Percentiles rank a stretch among this genome's conserved stretches.
These are phyloP conservation scores for Lachnellula arida DNA, from an alignment of 2,329 filamentous ascomycete species.

Conservation along the genomic window DNA sequence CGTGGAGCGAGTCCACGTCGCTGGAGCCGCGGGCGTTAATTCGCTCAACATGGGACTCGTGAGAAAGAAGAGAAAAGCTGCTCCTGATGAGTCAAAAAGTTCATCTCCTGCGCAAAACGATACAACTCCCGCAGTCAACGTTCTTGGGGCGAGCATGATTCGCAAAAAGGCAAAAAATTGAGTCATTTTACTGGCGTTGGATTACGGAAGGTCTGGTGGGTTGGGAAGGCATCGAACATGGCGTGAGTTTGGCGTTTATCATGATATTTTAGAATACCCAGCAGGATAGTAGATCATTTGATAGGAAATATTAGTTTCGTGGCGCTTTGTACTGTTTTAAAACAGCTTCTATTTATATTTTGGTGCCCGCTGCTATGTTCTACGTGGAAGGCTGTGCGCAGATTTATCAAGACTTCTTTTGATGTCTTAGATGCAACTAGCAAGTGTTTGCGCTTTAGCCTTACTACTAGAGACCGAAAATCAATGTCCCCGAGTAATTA, in stretches of 20 bases:
- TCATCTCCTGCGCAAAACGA: not conserved
- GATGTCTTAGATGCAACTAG: too few species aligned
- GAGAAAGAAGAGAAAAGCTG: slow-evolving; percentile 46
- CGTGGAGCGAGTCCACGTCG: slow-evolving; percentile 17
- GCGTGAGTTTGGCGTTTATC: not conserved
- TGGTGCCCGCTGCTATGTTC: too few species aligned
- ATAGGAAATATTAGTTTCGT: too few species aligned
- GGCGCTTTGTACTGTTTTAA: too few species aligned
- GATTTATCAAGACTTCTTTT: too few species aligned
- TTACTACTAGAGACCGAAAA: too few species aligned
- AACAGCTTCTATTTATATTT: too few species aligned
- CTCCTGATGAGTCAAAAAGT: slow-evolving; percentile 11
- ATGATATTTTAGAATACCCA: slow-evolving; percentile 1
- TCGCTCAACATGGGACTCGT: slow-evolving; percentile 38
- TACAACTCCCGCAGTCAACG: slow-evolving; percentile 36
- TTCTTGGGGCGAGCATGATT: slow-evolving; percentile 46
- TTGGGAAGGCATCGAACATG: not conserved
- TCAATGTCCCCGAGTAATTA: too few species aligned
- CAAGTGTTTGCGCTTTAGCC: too few species aligned
- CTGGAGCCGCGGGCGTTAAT: slow-evolving; percentile 28
- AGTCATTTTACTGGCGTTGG: slow-evolving; percentile 3
- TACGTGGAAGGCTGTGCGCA: too few species aligned
- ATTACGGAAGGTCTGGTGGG: not conserved
- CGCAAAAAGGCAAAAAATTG: slow-evolving; percentile 52
- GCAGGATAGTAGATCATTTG: not conserved